Conservation (phyloP, 192 early-diverging fungal genomes). For the Rhizoclosmatium sp. region DNA sequence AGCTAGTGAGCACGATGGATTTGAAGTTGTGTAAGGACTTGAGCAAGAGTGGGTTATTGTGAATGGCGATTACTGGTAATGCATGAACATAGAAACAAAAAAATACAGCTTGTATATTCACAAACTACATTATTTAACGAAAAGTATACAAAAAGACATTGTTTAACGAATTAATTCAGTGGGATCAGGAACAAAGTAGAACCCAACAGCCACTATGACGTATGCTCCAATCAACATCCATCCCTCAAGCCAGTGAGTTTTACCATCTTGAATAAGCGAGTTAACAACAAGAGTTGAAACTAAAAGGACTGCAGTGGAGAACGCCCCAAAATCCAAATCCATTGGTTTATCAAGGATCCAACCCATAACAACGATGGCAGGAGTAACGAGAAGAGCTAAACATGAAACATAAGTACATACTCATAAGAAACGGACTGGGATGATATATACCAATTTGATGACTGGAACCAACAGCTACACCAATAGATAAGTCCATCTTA, state of each 20-base stretch:
- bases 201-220: conserved; percentile 84
- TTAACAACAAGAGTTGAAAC: conserved; percentile 59
- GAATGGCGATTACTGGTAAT: background rate
- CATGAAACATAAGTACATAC: background rate
- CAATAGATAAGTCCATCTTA: conserved; percentile 92
- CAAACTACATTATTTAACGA: background rate
- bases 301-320: conserved; percentile 86
- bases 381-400: conserved; percentile 47
- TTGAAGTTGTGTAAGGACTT: conserved; percentile 19
- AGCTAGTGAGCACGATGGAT: conserved; percentile 25
- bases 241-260: conserved; percentile 94
- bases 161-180: background rate
- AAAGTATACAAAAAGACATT: background rate
- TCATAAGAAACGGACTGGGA: conserved; percentile 61
- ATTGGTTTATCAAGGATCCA: conserved; percentile 85
- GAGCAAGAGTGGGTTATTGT: conserved; percentile 16
- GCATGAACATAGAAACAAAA: background rate
- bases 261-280: conserved; percentile 73
- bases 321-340: conserved; percentile 82
- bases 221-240: conserved; percentile 83
- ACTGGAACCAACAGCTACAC: conserved; percentile 87
- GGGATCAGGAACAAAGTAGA: conserved; percentile 62
- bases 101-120: background rate
- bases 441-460: conserved; percentile 88
- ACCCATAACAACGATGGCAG: conserved; percentile 72